phyloP scores from a whole-genome alignment of 2,329 filamentous ascomycete species.

The Talaromyces verruculosus region DNA sequence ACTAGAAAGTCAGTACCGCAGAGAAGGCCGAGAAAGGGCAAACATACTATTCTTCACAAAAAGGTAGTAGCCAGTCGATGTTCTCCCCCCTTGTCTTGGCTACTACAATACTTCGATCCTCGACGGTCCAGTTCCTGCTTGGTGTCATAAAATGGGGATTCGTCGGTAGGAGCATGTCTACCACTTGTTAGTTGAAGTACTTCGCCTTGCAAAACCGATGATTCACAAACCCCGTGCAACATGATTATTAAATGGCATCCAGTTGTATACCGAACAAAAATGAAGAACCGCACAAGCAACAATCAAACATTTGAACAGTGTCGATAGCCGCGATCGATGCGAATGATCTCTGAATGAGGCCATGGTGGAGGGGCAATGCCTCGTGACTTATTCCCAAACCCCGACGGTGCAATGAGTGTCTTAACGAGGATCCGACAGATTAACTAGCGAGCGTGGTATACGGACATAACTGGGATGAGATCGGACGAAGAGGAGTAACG shows the following conservation, averaged over 20 bases:
- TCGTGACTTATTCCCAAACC: not conserved
- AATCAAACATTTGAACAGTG: constrained; percentile 17
- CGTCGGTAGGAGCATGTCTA: constrained; percentile 8
- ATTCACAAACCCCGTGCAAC: constrained; percentile 11
- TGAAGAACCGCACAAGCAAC: constrained; percentile 18
- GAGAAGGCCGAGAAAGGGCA: not conserved
- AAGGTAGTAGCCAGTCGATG: constrained; percentile 19
- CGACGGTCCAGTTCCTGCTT: constrained; percentile 15
- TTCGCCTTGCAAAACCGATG: too few relatives aligned
- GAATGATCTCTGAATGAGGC: constrained; percentile 19
- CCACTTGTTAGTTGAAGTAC: not conserved
- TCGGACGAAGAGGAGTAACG: not conserved
- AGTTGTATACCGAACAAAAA: constrained; percentile 18
- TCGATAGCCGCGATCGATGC: constrained; percentile 14
- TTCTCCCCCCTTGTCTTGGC: constrained; percentile 18
- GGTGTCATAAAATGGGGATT: constrained; percentile 6
- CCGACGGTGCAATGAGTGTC: not conserved
- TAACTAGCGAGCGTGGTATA: not conserved
- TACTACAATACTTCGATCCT: constrained; percentile 19
- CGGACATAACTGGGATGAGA: not conserved
- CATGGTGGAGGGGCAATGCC: constrained; percentile 12
- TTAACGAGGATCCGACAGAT: not conserved
- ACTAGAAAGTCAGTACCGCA: constrained; percentile 6
- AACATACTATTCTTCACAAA: constrained; percentile 21
- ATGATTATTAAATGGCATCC: constrained; percentile 13